Evolutionary conservation across 306 rosid genomes (phyloP).

Genomic region (Herpetospermum pedunculosum): DNA sequence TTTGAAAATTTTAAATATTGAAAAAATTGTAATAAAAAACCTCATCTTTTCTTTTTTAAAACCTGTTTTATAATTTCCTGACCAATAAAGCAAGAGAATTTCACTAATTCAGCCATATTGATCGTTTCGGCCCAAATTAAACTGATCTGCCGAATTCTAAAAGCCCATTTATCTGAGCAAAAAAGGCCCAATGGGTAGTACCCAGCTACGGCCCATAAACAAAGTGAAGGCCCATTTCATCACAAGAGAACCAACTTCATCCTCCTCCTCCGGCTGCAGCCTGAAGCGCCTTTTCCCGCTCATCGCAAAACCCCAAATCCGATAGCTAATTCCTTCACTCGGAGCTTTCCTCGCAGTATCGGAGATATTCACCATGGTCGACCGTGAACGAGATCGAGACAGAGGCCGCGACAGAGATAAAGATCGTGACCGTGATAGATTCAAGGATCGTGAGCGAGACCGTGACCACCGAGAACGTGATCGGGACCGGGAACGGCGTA

Average conservation of each 20-base stretch:
- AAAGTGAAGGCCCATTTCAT: neutral
- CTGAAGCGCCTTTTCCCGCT: neutral
- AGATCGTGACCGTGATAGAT: slow-evolving; percentile 1
- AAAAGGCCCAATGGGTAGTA: neutral
- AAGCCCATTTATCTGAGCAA: neutral
- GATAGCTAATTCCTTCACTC: neutral
- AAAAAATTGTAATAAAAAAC: no score
- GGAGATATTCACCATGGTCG: neutral
- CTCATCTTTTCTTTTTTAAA: no score
- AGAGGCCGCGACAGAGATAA: neutral
- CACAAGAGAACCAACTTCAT: neutral
- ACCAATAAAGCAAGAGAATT: no score
- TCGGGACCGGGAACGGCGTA: slow-evolving; percentile 27
- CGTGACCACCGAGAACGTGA: slow-evolving; percentile 32
- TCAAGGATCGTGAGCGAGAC: slow-evolving; percentile 13
- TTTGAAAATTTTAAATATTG: no score
- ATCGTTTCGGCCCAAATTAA: neutral
- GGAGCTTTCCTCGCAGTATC: neutral
- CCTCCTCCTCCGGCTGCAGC: no score
- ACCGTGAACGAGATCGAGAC: slow-evolving; percentile 5
- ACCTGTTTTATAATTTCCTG: no score
- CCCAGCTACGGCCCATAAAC: neutral
- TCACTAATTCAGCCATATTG: no score
- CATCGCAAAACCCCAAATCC: neutral
- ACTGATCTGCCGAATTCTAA: neutral